Evolutionary conservation across 2,329 filamentous ascomycete species (phyloP).

Genomic region (Talaromyces rugulosus): DNA sequence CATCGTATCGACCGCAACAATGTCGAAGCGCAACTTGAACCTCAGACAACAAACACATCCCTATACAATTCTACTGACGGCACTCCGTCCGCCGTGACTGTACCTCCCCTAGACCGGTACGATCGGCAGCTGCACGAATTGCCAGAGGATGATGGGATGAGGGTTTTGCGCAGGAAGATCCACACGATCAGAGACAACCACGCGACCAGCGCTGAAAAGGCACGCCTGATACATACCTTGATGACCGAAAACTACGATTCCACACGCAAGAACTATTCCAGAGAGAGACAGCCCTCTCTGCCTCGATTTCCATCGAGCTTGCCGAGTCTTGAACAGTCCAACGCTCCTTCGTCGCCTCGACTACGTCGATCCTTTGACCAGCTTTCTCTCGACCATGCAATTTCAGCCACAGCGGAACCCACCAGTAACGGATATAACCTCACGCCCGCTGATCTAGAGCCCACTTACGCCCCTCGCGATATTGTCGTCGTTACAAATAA

Average conservation of each 20-base stretch:
- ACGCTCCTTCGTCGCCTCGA: slow-evolving; percentile 23
- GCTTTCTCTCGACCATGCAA: slow-evolving; percentile 21
- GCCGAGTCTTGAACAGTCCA: slow-evolving; percentile 19
- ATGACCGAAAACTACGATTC: slow-evolving; percentile 65
- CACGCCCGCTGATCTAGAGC: slow-evolving; percentile 55
- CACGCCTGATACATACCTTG: slow-evolving; percentile 65
- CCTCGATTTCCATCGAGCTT: slow-evolving; percentile 23
- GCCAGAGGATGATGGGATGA: slow-evolving; percentile 78
- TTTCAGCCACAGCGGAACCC: slow-evolving; percentile 24
- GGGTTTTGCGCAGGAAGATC: slow-evolving; percentile 61
- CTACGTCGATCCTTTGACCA: slow-evolving; percentile 25
- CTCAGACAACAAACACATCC: background rate
- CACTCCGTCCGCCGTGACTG: background rate
- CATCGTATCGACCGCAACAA: background rate
- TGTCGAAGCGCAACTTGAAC: background rate
- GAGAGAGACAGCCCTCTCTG: slow-evolving; percentile 14
- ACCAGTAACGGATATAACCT: slow-evolving; percentile 37
- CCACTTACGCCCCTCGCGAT: slow-evolving; percentile 59
- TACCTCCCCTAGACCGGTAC: slow-evolving; percentile 1
- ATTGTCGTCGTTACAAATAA: background rate
- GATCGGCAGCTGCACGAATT: slow-evolving; percentile 30
- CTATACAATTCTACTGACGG: background rate
- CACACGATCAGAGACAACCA: slow-evolving; percentile 62
- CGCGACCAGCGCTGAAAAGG: slow-evolving; percentile 61
- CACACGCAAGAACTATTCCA: slow-evolving; percentile 30